Percentiles rank a stretch among this genome's conserved stretches.
These are phyloP conservation scores for Colletotrichum ledebouriae DNA, from an alignment of 2,329 filamentous ascomycete genomes.

Conservation along the genomic window DNA sequence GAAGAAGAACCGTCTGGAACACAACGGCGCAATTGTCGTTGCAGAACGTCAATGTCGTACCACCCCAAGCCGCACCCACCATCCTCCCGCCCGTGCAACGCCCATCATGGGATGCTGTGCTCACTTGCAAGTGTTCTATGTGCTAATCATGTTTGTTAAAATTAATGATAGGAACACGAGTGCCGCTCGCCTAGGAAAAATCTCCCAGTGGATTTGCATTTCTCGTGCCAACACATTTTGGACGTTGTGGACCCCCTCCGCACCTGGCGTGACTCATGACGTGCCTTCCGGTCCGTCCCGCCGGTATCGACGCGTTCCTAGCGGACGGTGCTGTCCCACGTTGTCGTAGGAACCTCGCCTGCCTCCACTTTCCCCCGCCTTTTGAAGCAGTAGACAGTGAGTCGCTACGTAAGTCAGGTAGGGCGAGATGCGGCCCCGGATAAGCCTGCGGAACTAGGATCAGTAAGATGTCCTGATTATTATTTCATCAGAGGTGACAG, in stretches of 20 bases:
- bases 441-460: too few species aligned
- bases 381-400: neutral
- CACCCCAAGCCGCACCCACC: slow-evolving; percentile 2
- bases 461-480: too few species aligned
- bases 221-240: too few species aligned
- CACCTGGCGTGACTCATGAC: slow-evolving; percentile 38
- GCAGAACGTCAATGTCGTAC: slow-evolving; percentile 25
- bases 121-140: too few species aligned
- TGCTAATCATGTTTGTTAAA: too few species aligned
- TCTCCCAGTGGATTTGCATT: too few species aligned
- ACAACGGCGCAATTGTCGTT: neutral
- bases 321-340: neutral
- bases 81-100: slow-evolving; percentile 5
- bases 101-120: slow-evolving; percentile 19
- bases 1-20: slow-evolving; percentile 9
- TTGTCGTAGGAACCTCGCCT: neutral
- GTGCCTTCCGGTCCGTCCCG: slow-evolving; percentile 25
- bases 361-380: neutral
- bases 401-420: neutral
- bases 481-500: too few species aligned
- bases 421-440: too few species aligned
- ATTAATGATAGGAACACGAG: neutral
- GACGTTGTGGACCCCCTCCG: neutral
- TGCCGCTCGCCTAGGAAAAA: neutral
- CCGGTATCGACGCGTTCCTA: slow-evolving; percentile 12